phyloP scores from a whole-genome alignment of 108 stramenopile genomes.

The Pinguiococcus pyrenoidosus region DNA sequence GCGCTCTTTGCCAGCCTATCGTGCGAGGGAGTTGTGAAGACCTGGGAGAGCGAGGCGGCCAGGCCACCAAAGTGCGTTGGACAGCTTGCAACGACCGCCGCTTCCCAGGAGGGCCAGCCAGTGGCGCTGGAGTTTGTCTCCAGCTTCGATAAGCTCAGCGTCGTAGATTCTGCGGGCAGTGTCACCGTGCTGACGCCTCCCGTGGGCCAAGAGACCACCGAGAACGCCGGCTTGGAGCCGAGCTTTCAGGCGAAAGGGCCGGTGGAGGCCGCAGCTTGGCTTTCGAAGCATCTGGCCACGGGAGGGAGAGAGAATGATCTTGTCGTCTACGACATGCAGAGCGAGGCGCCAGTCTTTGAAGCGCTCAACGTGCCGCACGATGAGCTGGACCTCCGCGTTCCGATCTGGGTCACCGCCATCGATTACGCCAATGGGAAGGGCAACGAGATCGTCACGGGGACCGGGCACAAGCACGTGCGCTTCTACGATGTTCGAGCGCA shows the following conservation, averaged over 20 bases:
- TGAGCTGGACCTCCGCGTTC: slow-evolving; percentile 19
- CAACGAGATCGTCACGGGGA: slow-evolving; percentile 12
- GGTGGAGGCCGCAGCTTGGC: background rate
- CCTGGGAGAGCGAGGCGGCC: slow-evolving; percentile 8
- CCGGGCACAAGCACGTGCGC: slow-evolving; percentile 28
- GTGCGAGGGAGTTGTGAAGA: slow-evolving; percentile 10
- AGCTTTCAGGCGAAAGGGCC: background rate
- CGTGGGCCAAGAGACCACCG: no score
- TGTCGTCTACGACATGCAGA: slow-evolving; percentile 13
- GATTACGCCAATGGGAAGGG: background rate
- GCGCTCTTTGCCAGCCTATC: background rate
- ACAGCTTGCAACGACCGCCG: no score
- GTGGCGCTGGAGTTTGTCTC: background rate
- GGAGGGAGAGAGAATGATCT: slow-evolving; percentile 28
- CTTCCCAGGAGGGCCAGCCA: background rate
- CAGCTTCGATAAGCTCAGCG: slow-evolving; percentile 15
- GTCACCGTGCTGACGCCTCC: background rate
- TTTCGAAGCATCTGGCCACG: slow-evolving; percentile 1
- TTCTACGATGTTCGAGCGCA: slow-evolving; percentile 25
- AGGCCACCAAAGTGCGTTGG: no score
- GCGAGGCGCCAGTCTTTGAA: slow-evolving; percentile 14
- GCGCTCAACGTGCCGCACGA: slow-evolving; percentile 37
- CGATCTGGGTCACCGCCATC: slow-evolving; percentile 27
- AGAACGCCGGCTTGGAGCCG: background rate
- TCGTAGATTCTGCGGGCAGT: background rate